A percentile compares a stretch with the other conserved stretches of the same genome.
Evolutionary conservation across 306 rosid species (phyloP).

Genomic region (Acacia melanoxylon): DNA sequence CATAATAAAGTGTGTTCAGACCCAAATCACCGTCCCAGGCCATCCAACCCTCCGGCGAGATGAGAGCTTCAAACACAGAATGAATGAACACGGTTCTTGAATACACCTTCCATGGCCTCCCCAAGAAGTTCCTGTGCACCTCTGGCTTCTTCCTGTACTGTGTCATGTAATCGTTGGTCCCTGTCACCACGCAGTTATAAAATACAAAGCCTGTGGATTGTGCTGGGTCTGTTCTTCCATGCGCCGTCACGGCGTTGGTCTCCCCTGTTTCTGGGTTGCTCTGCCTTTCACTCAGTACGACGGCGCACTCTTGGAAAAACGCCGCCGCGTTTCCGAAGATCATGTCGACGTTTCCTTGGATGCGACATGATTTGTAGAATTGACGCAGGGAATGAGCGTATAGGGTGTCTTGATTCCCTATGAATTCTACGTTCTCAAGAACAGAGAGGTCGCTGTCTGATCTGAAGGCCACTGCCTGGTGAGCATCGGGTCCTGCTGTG

Average conservation of each 20-base stretch:
- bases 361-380: conserved; percentile 73
- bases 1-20: conserved; percentile 71
- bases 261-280: conserved; percentile 60
- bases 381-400: conserved; percentile 88
- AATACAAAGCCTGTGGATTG: conserved; percentile 81
- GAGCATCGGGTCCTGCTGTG: conserved; percentile 87
- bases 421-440: conserved; percentile 66
- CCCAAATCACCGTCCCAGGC: conserved; percentile 74
- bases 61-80: conserved; percentile 49
- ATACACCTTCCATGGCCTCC: conserved; percentile 95
- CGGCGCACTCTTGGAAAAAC: conserved; percentile 61
- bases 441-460: conserved; percentile 75
- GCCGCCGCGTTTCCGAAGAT: conserved; percentile 88
- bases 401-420: conserved; percentile 89
- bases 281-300: conserved; percentile 62
- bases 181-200: conserved; percentile 66
- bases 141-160: conserved; percentile 61
- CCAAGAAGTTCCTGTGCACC: conserved; percentile 79
- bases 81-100: conserved; percentile 69
- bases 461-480: conserved; percentile 94
- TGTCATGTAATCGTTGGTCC: conserved; percentile 69
- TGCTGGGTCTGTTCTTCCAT: conserved; percentile 85
- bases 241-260: conserved; percentile 72
- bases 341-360: conserved; percentile 81
- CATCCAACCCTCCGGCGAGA: conserved; percentile 68